phyloP scores from a whole-genome alignment of 139 green algal species.

The Closterium sp. region DNA sequence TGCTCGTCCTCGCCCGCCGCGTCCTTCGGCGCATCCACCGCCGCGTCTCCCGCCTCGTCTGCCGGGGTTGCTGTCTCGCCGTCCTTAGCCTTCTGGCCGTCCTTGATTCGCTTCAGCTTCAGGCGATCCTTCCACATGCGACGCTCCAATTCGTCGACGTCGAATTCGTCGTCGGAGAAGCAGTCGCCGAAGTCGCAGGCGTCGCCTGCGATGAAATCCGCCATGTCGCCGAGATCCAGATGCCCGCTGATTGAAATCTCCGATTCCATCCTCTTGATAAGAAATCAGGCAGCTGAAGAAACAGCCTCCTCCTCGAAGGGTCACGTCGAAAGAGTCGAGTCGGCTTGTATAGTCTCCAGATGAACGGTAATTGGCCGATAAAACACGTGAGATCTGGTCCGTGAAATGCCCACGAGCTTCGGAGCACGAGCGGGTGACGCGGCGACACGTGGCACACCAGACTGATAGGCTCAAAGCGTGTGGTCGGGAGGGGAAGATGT shows the following conservation, averaged over 20 bases:
- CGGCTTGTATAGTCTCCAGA: background rate
- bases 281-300: background rate
- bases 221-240: constrained; percentile 5
- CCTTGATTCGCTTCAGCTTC: constrained; percentile 39
- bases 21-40: background rate
- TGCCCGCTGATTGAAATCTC: background rate
- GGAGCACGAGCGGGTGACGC: background rate
- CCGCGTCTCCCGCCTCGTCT: background rate
- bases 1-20: background rate
- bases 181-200: constrained; percentile 24
- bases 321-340: background rate
- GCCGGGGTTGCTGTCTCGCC: background rate
- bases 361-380: too few species aligned
- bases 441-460: background rate
- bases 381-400: background rate
- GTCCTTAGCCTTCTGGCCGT: constrained; percentile 27
- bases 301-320: background rate
- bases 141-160: constrained; percentile 42
- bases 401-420: background rate
- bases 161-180: constrained; percentile 40
- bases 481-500: too few species aligned
- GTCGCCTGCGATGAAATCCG: constrained; percentile 9
- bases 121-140: constrained; percentile 43
- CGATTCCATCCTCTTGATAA: background rate
- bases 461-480: too few species aligned